Evolutionary conservation across 179 eudicot genomes (phyloP), one percentile per base, ranked within the genome.

Genomic region (Vitellaria paradoxa): DNA sequence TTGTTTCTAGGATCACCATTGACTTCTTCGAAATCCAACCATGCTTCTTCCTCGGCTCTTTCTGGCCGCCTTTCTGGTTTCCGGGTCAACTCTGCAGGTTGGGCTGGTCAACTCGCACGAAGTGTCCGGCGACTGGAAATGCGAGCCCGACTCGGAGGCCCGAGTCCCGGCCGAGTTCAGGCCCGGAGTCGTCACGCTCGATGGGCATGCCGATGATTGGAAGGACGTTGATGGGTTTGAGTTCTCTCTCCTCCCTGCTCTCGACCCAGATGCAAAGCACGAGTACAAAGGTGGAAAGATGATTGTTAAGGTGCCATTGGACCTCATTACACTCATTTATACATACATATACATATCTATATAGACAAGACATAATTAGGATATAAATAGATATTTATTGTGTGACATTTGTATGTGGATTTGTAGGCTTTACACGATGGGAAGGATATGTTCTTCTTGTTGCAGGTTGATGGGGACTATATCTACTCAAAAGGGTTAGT

Each of bases 401-500:
- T 74, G 40, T 70, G 53, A 6, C 37, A 52, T 37, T 55, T 72
- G 42, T 30, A 62, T 78, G n/a, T 72, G 20, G 70, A 14, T 30
- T 84, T 72, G 83, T 79, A 92, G 98, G 93, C 95, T 52, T 81
- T 92, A 70, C 98, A 93, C 77, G 98, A 92, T 88, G 98, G 98
- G 56, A 85, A 84, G 69, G 90, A 94, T 80, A 85, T 87, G 47
- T 91, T 85, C 87, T 92, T 92, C 79, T 53, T 94, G 85, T 83
- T 94, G 89, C 92, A 94, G 89, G 93, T 92, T 76, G 85, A 84
- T 82, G 95, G 97, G 42, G 90, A 87, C 8, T 94, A 89, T 85
- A 88, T 77, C 13, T 94, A 88, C 85, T 75, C 90, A 23, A 74
- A 89, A 85, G 92, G 95, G 98, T 94, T 63, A 83, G 85, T 80